Evolutionary conservation across 192 early-diverging fungal genomes (phyloP), one percentile per base, ranked within the genome.

Genomic region (Podila epicladia): DNA sequence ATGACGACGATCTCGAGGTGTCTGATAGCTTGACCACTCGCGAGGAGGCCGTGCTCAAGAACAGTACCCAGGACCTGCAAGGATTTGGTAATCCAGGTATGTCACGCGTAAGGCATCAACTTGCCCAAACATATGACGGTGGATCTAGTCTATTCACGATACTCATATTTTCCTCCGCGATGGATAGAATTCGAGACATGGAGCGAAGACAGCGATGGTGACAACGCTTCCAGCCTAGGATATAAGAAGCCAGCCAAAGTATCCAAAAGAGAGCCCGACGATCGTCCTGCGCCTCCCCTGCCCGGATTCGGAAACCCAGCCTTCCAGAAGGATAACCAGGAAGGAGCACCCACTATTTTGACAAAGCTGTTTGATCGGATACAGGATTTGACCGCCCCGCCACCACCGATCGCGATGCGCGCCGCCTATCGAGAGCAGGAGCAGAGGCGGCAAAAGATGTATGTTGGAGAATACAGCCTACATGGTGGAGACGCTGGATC

Each of bases 271-370:
- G 58, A 64, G 53, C 32, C 13, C 71, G 45, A 60, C 22, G 58
- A 33, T 11, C 29, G 31, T 0, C 53, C 71, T 24, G 20, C 71
- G 22, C 77, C 77, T 9, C 77, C 77, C 59, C 45, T 80, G 19
- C 77, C 77, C 11, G 77, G 77, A 15, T 80, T 80, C 28, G 77
- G 77, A 0, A 80, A 80, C 62, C 77, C 77, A 17, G 71, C 55
- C 11, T 80, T 73, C 41, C 70, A 72, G 45, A 58, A 64, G 1
- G 67, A 69, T 1, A 57, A 37, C 29, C 20, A 41, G 4, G n/a
- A 64, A n/a, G 17, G 61, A 60, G 77, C 69, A 19, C 66, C 71
- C 4, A 73, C 77, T 26, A 19, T 80, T 20, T 69, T 80, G 71
- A 28, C 65, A 32, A 67, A 66, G 3, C 63, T 80, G 17, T 59